phyloP scores from a whole-genome alignment of 164 flowering plant genomes.

The Liquidambar formosana region DNA sequence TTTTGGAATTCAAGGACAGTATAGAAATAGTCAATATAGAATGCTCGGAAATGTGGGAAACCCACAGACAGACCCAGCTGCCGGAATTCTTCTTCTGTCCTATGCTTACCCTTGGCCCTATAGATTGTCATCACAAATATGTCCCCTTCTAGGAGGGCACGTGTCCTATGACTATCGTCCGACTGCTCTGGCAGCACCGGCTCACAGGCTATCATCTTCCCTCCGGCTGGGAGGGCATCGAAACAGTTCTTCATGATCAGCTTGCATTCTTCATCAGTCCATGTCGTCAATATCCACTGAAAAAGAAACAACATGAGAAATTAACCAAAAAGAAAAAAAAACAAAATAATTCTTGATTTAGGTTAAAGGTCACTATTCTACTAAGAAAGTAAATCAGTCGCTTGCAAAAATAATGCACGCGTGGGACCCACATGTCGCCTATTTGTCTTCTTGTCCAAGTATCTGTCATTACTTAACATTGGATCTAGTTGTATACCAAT shows the following conservation, averaged over 20 bases:
- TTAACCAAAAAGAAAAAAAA: background rate
- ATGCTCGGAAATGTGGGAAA: conserved; percentile 46
- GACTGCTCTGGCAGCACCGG: conserved; percentile 60
- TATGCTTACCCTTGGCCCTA: conserved; percentile 60
- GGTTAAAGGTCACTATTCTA: too few relatives aligned
- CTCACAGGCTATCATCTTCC: conserved; percentile 78
- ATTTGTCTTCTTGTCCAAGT: too few relatives aligned
- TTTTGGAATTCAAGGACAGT: conserved; percentile 62
- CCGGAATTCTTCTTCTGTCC: conserved; percentile 62
- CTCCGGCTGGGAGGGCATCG: conserved; percentile 61
- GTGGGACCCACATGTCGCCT: too few relatives aligned
- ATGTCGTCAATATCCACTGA: conserved; percentile 75
- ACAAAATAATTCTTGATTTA: background rate
- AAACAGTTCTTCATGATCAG: conserved; percentile 65
- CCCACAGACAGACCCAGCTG: conserved; percentile 58
- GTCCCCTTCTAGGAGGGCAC: conserved; percentile 68
- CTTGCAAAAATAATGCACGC: too few relatives aligned
- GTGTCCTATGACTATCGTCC: conserved; percentile 62
- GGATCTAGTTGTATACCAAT: too few relatives aligned
- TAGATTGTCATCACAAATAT: conserved; percentile 77
- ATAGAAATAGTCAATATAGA: conserved; percentile 59
- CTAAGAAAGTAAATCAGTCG: too few relatives aligned
- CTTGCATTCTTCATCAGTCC: conserved; percentile 74
- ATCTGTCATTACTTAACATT: too few relatives aligned
- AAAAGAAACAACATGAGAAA: background rate